Base-by-base conservation (phyloP, 2,329 filamentous ascomycete genomes). In the Colletotrichum sp. region DNA sequence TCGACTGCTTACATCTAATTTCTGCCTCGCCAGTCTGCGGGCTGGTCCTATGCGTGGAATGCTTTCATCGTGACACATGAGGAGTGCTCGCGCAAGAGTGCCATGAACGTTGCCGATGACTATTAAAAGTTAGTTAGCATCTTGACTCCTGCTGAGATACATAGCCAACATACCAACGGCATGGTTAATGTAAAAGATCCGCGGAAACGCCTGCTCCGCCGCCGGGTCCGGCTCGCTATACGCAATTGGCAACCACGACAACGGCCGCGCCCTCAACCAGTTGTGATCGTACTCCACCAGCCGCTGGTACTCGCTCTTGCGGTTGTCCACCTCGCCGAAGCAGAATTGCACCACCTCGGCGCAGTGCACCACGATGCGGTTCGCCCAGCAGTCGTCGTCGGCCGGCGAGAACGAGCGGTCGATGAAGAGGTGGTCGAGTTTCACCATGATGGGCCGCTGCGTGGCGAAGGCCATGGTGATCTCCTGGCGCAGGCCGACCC, bases 291-390 rank as follows among this genome's bases (percentile, higher is more conserved):
- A 89, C 7, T 85, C 81, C 13, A 87, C 82, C 15, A 92, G 82
- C 28, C 86, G 83, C 8, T 81, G 83, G 85, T 90, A 91, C 24
- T 82, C 78, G 4, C 77, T 73, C 44, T 80, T 77, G 75, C 77
- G 59, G 68, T 82, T 77, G 73, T 84, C 77, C 79, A 80, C 78
- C 26, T 87, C 83, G 3, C 88, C 87, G 78, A 93, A 93, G 80
- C 92, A 93, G 79, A 89, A 92, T 76, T 92, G 90, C 18, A 93
- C 83, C 2, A 93, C 90, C 77, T 93, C 90, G n/a, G 91, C 91
- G 70, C 91, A 91, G 78, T 92, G 89, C 5, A 92, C 87, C 0
- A 93, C 88, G 18, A 92, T 90, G 18, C 91, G 87, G 80, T 93
- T 92, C 3, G 91, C 89, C 91, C 91, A 92, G 75, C 88, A 88